phyloP scores from a whole-genome alignment of 2,329 filamentous ascomycete genomes.

The Blastomyces percursus region DNA sequence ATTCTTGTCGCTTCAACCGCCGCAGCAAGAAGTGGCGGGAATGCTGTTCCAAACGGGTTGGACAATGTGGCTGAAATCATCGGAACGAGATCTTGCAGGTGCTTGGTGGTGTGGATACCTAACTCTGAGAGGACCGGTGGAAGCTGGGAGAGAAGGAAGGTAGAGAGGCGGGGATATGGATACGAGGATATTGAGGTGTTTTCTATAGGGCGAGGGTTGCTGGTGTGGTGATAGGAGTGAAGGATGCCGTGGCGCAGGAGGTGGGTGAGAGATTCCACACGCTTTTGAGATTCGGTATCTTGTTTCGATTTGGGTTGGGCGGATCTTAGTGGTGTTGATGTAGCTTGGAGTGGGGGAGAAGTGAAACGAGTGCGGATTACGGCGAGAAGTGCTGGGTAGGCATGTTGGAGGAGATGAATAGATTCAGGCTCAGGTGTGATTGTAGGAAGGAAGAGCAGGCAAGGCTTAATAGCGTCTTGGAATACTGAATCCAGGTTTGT shows the following conservation, averaged over 20 bases:
- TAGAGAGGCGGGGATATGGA: conserved; percentile 40
- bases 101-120: conserved; percentile 29
- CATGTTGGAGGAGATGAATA: conserved; percentile 48
- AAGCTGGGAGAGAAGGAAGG: conserved; percentile 27
- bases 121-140: conserved; percentile 22
- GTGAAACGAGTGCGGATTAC: conserved; percentile 40
- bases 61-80: conserved; percentile 54
- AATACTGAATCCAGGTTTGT: conserved; percentile 38
- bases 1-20: conserved; percentile 45
- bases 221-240: conserved; percentile 37
- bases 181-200: conserved; percentile 33
- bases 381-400: conserved; percentile 55
- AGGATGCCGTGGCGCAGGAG: conserved; percentile 28
- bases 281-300: conserved; percentile 16
- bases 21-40: conserved; percentile 44
- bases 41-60: conserved; percentile 54
- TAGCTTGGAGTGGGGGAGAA: conserved; percentile 15
- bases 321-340: conserved; percentile 7
- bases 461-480: conserved; percentile 43
- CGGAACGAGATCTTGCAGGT: conserved; percentile 53
- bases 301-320: conserved; percentile 5
- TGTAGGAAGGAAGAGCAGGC: conserved; percentile 63
- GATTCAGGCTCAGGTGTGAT: conserved; percentile 66
- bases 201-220: conserved; percentile 34
- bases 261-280: conserved; percentile 16